Percentiles rank a stretch among this genome's conserved stretches.
Evolutionary conservation across 768 basidiomycete genomes (phyloP).

Genomic region (Pisolithus tinctorius): DNA sequence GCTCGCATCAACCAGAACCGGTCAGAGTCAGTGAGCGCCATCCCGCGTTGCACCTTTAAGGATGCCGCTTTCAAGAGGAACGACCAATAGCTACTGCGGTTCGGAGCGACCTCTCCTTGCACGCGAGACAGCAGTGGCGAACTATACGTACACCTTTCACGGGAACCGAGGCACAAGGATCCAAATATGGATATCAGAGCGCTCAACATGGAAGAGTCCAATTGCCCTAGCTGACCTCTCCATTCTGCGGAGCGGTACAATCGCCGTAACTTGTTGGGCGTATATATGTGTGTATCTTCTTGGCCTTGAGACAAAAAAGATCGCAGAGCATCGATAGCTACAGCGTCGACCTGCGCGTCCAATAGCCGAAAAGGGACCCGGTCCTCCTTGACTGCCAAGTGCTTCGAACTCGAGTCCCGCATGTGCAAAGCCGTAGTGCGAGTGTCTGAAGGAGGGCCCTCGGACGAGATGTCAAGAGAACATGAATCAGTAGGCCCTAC

Average conservation of each 20-base stretch:
- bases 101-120: constrained; percentile 10
- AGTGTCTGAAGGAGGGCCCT: background rate
- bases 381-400: too few species aligned
- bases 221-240: constrained; percentile 25
- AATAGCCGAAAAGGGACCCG: background rate
- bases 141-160: constrained; percentile 19
- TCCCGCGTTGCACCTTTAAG: constrained; percentile 36
- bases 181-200: constrained; percentile 45
- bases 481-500: background rate
- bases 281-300: constrained; percentile 8
- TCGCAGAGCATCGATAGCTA: constrained; percentile 11
- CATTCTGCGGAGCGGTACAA: constrained; percentile 35
- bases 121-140: constrained; percentile 23
- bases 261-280: constrained; percentile 30
- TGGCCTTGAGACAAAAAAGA: constrained; percentile 11
- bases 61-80: constrained; percentile 39
- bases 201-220: constrained; percentile 33
- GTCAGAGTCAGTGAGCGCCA: constrained; percentile 36
- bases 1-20: constrained; percentile 59
- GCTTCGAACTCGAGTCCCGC: background rate
- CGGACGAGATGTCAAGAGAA: background rate
- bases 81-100: constrained; percentile 38
- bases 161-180: constrained; percentile 35
- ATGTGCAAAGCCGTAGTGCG: background rate
- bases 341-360: background rate